Evolutionary conservation across 1,284 basidiomycete species (phyloP), one percentile per base, ranked within the genome.

Genomic region (Tilletia setariae): DNA sequence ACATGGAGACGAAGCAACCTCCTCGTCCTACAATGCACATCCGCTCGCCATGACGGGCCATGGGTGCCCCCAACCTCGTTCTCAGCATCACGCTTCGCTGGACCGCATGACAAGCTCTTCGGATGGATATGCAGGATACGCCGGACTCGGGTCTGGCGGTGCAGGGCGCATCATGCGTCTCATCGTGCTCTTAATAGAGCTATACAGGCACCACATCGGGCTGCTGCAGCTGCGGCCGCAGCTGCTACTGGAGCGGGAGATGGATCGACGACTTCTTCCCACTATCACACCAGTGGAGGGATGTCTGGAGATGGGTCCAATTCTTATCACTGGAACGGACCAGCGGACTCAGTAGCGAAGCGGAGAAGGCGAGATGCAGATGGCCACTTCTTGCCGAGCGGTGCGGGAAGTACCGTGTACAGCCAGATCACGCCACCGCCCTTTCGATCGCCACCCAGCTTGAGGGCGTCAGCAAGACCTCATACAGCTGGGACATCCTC

Each of bases 191-290:
- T 61, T 2, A 30, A 61, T 30, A 59, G 65, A 71, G 72, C 25
- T 72, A 72, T 21, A 70, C 74, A 62, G 73, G 74, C 68, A 68
- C 72, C 7, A 67, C 71, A 19, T 72, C 74, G 42, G 71, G 72
- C 51, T 3, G 72, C 73, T 8, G 71, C 68, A 3, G 70, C 72
- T n/a, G 66, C 69, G 6, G 66, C 70, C 32, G 70, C 68, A 30
- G 67, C 64, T 42, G 66, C 21, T 69, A 53, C 43, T 63, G 70
- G 63, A 62, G 66, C 35, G 44, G 51, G 32, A 56, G 62, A 35
- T 67, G 65, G 46, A 69, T 63, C 35, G n/a, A n/a, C n/a, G n/a
- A n/a, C n/a, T n/a, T n/a, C n/a, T n/a, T n/a, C n/a, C n/a, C n/a
- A n/a, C 42, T 46, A 40, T 61, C 44, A 46, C 65, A 44, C 32